Evolutionary conservation across 2,329 filamentous ascomycete species (phyloP), one percentile per base, ranked within the genome.

Genomic region (Juglanconis oblonga): DNA sequence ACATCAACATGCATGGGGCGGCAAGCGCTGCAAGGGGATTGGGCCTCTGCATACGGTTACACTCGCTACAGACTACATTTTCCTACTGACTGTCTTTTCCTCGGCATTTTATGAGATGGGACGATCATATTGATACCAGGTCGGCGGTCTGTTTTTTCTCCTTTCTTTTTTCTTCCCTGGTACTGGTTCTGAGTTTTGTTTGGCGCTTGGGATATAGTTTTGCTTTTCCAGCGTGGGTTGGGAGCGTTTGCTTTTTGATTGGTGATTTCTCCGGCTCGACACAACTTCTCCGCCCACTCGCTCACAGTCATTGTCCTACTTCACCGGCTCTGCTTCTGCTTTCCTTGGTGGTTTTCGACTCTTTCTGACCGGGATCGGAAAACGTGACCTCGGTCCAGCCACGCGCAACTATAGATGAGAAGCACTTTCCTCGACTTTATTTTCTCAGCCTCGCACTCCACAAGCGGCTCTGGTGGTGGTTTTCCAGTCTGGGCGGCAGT

Each of bases 71-170:
- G n/a, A 45, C 17, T 7, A 42, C 11, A 17, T 3, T 6, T 40
- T 47, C 29, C n/a, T 13, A 32, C 14, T 10, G 31, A 35, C 13
- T 57, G 52, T 60, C 44, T 35, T 38, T 62, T 36, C 14, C n/a
- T 8, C 6, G 14, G 24, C 24, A n/a, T 55, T 48, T 51, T 58
- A 31, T 53, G 3, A 14, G 7, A 13, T 6, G 24, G 17, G 35
- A 54, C 38, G 57, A 57, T 38, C 29, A 52, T 50, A 57, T 59
- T 62, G 57, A 61, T 61, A 61, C 61, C 61, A 61, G 57, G 61
- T 57, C 57, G 61, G 61, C 61, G 58, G 50, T 57, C 55, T 61
- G 58, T 14, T 55, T 35, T 57, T 57, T 44, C 9, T 48, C 35
- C 7, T 33, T 56, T 24, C 17, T 35, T 38, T 24, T 13, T 11